Base-by-base conservation (phyloP, 208 protist species). In the Crithidia mellificae region DNA sequence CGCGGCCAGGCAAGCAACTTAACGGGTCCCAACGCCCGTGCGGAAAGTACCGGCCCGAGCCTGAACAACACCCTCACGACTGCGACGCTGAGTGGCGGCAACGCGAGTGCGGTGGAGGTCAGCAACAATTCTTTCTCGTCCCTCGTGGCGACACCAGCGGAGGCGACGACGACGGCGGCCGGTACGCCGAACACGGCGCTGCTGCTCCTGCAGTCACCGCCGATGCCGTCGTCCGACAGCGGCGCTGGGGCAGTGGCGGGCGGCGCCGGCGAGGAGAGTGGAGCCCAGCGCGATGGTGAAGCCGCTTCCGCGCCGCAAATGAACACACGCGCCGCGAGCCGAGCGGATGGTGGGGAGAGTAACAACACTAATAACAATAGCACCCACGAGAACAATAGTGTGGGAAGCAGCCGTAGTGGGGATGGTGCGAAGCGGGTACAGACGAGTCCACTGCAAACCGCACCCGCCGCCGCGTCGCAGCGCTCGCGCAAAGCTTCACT, bases 241-340 rank as follows among this genome's bases (percentile, higher is more conserved):
- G n/a, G n/a, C n/a, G n/a, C n/a, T n/a, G n/a, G n/a, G n/a, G n/a
- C n/a, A n/a, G n/a, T n/a, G n/a, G n/a, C n/a, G n/a, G n/a, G n/a
- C n/a, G n/a, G n/a, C n/a, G n/a, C n/a, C n/a, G 56, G 25, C 2
- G 56, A 62, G 25, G 41, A 50, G 25, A 50, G 39, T 25, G 22
- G 39, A 1, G 39, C 56, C 14, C n/a, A n/a, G 4, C 56, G 56
- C 15, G 56, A 62, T 24, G 56, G 39, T 4, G 57, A 63, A 20
- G 15, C 22, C 1, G 57, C 57, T 4, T 51, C 43, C 6, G 44
- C 57, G 22, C 22, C 24, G 34, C 52, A 19, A 27, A 38, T 11
- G 12, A 6, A n/a, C 41, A 46, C 8, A 17, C 8, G 8, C 41
- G n/a, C n/a, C n/a, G n/a, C n/a, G n/a, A n/a, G n/a, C n/a, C n/a